These are phyloP conservation scores for Marasmius fiardii DNA, from an alignment of 1,284 basidiomycete genomes.

Conservation along the genomic window DNA sequence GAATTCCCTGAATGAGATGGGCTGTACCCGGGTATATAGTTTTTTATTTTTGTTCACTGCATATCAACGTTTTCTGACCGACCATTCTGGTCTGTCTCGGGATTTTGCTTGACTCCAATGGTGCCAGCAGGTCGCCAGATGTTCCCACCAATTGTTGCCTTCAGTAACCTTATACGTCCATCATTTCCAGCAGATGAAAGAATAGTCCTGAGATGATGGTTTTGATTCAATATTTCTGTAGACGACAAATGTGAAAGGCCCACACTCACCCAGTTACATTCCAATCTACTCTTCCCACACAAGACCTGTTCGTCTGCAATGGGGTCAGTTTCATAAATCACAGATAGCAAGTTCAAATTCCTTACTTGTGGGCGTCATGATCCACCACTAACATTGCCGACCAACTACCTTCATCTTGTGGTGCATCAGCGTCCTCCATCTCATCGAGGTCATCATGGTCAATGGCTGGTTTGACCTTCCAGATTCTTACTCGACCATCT, in stretches of 20 bases:
- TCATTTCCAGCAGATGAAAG: slow-evolving; percentile 89
- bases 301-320: slow-evolving; percentile 43
- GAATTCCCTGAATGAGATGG: too few relatives aligned
- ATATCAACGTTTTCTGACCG: slow-evolving; percentile 49
- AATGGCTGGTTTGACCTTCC: slow-evolving; percentile 64
- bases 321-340: neutral
- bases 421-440: slow-evolving; percentile 29
- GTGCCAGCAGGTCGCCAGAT: slow-evolving; percentile 78
- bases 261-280: slow-evolving; percentile 77
- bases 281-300: slow-evolving; percentile 78
- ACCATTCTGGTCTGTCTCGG: slow-evolving; percentile 31
- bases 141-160: slow-evolving; percentile 67
- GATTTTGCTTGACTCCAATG: slow-evolving; percentile 65
- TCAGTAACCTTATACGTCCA: slow-evolving; percentile 86
- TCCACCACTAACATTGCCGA: slow-evolving; percentile 74
- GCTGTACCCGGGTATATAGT: neutral
- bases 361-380: slow-evolving; percentile 80
- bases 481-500: slow-evolving; percentile 86
- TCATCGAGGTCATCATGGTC: slow-evolving; percentile 32
- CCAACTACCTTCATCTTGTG: slow-evolving; percentile 56
- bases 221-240: neutral
- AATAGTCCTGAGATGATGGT: slow-evolving; percentile 59
- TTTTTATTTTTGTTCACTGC: slow-evolving; percentile 12
- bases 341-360: slow-evolving; percentile 8
- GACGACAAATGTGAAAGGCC: neutral